phyloP scores from a whole-genome alignment of 768 basidiomycete species.

The Tricholoma flavovirens region DNA sequence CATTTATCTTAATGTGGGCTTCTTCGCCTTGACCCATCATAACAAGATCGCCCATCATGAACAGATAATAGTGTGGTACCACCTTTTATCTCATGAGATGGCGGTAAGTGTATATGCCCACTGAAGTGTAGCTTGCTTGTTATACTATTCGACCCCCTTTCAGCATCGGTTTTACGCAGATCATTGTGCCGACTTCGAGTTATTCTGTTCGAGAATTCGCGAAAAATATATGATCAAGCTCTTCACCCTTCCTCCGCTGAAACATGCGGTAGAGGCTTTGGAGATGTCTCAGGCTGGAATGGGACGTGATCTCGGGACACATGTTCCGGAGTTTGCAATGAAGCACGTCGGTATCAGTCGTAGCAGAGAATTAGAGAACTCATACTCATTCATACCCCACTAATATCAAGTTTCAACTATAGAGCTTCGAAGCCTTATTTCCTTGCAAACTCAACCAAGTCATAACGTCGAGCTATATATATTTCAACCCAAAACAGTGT shows the following conservation, averaged over 20 bases:
- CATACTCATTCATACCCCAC: neutral
- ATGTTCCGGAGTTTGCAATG: neutral
- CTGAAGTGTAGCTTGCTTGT: neutral
- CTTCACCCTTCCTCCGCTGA: neutral
- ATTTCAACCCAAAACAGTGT: constrained; percentile 1
- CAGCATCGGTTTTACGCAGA: neutral
- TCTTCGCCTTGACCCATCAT: neutral
- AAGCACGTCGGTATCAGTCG: too few species aligned
- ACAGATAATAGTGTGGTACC: neutral
- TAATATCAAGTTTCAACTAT: too few species aligned
- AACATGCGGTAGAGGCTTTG: neutral
- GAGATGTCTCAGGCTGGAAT: neutral
- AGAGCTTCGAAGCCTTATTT: too few species aligned
- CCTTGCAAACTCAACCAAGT: neutral
- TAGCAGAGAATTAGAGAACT: neutral
- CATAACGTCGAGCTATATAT: neutral
- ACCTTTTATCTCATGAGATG: neutral
- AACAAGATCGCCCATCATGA: neutral
- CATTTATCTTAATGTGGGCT: neutral
- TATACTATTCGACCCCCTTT: neutral
- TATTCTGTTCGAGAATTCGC: neutral
- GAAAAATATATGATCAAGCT: neutral
- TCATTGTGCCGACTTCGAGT: neutral
- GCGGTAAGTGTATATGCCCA: neutral
- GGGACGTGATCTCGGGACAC: neutral